A percentile compares a stretch with the other conserved stretches of the same genome.
These are phyloP conservation scores for Laetiporus sulphureus DNA, from an alignment of 1,284 basidiomycete genomes.

Conservation along the genomic window DNA sequence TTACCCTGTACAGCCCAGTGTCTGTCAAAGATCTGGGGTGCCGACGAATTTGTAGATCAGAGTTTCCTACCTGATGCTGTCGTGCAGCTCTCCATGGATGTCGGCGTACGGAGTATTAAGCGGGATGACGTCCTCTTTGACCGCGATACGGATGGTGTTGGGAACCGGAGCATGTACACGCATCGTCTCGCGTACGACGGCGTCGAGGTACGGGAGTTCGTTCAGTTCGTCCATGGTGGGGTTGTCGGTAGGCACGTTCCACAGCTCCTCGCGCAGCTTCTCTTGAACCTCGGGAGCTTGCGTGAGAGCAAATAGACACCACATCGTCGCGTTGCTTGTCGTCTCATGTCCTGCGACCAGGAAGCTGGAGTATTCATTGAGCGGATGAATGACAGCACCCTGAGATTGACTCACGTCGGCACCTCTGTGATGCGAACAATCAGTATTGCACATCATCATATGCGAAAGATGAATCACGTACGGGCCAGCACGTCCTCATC, in stretches of 20 bases:
- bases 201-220: slow-evolving; percentile 54
- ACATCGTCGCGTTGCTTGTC: slow-evolving; percentile 35
- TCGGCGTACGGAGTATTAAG: slow-evolving; percentile 24
- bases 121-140: slow-evolving; percentile 41
- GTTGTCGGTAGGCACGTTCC: slow-evolving; percentile 27
- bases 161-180: slow-evolving; percentile 62
- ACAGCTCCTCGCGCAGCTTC: slow-evolving; percentile 66
- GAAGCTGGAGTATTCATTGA: slow-evolving; percentile 18
- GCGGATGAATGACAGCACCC: not conserved
- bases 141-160: slow-evolving; percentile 41
- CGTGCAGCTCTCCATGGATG: slow-evolving; percentile 19
- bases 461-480: slow-evolving; percentile 23
- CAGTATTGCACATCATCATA: not conserved
- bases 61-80: slow-evolving; percentile 18
- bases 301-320: slow-evolving; percentile 63
- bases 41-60: not conserved
- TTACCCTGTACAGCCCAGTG: slow-evolving; percentile 21
- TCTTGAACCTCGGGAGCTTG: slow-evolving; percentile 49
- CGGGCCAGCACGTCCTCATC: slow-evolving; percentile 52
- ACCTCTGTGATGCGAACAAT: slow-evolving; percentile 7
- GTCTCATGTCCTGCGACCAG: slow-evolving; percentile 77
- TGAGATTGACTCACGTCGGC: slow-evolving; percentile 19
- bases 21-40: not conserved
- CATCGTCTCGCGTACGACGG: slow-evolving; percentile 67
- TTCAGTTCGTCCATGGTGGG: slow-evolving; percentile 29